Evolutionary conservation across 2,329 filamentous ascomycete species (phyloP).

Genomic region (Neobulgaria alba): DNA sequence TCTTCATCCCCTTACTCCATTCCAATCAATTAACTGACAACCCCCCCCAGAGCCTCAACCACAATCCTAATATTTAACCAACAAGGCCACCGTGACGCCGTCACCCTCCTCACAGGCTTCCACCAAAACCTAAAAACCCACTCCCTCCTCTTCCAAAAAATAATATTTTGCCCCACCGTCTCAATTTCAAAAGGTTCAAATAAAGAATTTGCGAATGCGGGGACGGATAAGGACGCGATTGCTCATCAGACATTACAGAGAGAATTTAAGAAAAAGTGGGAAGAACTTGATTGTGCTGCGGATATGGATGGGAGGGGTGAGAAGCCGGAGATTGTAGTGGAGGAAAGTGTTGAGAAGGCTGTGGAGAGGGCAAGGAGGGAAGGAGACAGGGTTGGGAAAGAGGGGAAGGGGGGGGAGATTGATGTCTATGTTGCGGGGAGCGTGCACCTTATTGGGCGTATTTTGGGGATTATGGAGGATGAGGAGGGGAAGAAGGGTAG

Average conservation of each 20-base stretch:
- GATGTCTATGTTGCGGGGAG: slow-evolving; percentile 48
- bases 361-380: slow-evolving; percentile 40
- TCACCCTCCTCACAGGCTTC: slow-evolving; percentile 45
- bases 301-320: too few species aligned
- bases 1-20: too few species aligned
- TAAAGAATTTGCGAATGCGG: slow-evolving; percentile 47
- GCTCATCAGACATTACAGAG: slow-evolving; percentile 58
- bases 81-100: slow-evolving; percentile 38
- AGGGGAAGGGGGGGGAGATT: too few species aligned
- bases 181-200: slow-evolving; percentile 42
- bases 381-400: too few species aligned
- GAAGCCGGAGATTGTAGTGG: slow-evolving; percentile 30
- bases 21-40: not conserved
- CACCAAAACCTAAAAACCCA: slow-evolving; percentile 39
- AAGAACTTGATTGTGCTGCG: too few species aligned
- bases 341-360: slow-evolving; percentile 45
- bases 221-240: slow-evolving; percentile 31
- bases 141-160: slow-evolving; percentile 53
- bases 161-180: slow-evolving; percentile 73
- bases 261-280: slow-evolving; percentile 34
- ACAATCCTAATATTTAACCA: slow-evolving; percentile 82
- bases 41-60: slow-evolving; percentile 29
- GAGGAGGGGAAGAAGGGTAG: slow-evolving; percentile 5
- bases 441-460: slow-evolving; percentile 56
- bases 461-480: slow-evolving; percentile 62